Base-by-base conservation (phyloP, 192 early-diverging fungal species). In the Gigaspora rosea region DNA sequence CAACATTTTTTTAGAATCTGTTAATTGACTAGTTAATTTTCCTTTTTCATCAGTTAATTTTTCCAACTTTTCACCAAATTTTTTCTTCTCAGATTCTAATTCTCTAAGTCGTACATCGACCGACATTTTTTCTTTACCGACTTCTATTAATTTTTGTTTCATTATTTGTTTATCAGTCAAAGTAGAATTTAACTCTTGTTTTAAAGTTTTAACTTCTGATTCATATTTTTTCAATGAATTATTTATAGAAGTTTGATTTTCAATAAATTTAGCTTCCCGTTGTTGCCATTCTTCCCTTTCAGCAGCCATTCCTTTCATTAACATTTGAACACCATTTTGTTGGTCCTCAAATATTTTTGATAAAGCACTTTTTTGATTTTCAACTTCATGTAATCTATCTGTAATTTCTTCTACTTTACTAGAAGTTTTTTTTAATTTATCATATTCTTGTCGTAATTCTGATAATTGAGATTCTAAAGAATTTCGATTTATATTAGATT, bases 101-200 rank as follows among this genome's bases (percentile, higher is more conserved):
- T 70, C 67, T 3, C 67, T 48, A 27, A 70, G n/a, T 27, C 8
- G 35, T 11, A 20, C 20, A 35, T 56, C 51, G 12, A 35, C 70
- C 7, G 27, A 20, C 15, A 56, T 22, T 15, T 71, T 71, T 56
- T 71, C 70, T 54, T 15, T 71, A 51, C 51, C 51, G 36, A 71
- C 70, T 8, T 36, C 50, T 6, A 71, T 71, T 15, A 71, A 56
- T 54, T 71, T 71, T 56, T 71, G 49, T 27, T 71, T 54, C 70
- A 71, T 71, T 2, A 27, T 22, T 12, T 71, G 22, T 20, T 50
- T 71, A 27, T 71, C 70, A 8, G 48, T 15, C 1, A 20, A 20
- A 22, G 51, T 13, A 13, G 16, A n/a, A 16, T 71, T 32, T 22
- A 71, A 71, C 35, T 54, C 46, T 35, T 52, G 22, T 13, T 18